Percentiles rank a stretch among this genome's conserved stretches.
Evolutionary conservation across 345 rosid genomes (phyloP).

Genomic region (Corchorus olitorius): DNA sequence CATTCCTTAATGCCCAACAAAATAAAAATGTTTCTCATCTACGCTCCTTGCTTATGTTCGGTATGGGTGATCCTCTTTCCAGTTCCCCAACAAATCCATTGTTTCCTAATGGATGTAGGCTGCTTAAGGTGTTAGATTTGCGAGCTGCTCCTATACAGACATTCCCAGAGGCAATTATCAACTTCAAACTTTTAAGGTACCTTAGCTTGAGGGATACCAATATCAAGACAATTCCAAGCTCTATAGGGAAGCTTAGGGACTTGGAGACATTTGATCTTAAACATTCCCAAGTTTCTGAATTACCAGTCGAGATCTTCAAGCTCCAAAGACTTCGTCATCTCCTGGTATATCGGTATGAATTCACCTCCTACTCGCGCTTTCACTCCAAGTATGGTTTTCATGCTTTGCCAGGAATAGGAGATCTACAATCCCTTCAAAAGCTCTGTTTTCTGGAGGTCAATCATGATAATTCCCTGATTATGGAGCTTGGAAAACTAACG

Average conservation of each 20-base stretch:
- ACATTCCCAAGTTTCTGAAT: conserved; percentile 14
- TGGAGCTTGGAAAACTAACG: conserved; percentile 35
- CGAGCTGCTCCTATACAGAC: conserved; percentile 32
- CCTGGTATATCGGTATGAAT: conserved; percentile 20
- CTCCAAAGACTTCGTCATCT: conserved; percentile 27
- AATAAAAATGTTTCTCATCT: conserved; percentile 24
- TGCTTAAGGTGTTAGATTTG: conserved; percentile 44
- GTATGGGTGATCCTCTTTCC: conserved; percentile 11
- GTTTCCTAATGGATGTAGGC: conserved; percentile 23
- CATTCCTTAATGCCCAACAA: conserved; percentile 14
- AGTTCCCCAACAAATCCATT: background rate
- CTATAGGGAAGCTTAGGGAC: conserved; percentile 29
- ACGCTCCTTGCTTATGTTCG: conserved; percentile 43
- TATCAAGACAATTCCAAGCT: conserved; percentile 28
- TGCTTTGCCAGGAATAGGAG: conserved; percentile 22
- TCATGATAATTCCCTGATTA: background rate
- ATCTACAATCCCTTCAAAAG: conserved; percentile 25
- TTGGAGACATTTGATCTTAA: conserved; percentile 41
- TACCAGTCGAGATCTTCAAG: conserved; percentile 21
- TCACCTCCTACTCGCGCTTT: background rate
- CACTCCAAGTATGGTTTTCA: conserved; percentile 30
- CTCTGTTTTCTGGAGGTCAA: conserved; percentile 26
- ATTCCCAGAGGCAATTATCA: conserved; percentile 36
- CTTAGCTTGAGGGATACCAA: conserved; percentile 33
- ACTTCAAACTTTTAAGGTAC: conserved; percentile 25